These are phyloP conservation scores for Acacia acuminata DNA, from an alignment of 306 rosid species.

Conservation along the genomic window DNA sequence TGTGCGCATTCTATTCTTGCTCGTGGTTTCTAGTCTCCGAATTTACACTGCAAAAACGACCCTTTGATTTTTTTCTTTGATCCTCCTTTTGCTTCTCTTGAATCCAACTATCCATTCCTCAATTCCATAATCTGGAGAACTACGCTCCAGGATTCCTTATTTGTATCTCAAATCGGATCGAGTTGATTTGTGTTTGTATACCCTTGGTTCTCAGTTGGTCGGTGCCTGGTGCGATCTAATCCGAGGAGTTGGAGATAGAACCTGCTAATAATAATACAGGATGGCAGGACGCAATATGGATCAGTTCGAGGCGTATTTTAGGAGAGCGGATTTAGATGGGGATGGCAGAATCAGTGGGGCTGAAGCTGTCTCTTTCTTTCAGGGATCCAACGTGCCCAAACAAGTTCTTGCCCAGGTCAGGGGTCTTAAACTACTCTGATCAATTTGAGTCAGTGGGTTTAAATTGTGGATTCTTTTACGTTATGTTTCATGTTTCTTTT, in stretches of 20 bases:
- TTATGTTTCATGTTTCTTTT: not conserved
- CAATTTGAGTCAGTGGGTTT: not conserved
- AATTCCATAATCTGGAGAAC: slow-evolving; percentile 1
- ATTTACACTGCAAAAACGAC: not conserved
- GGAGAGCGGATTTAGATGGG: slow-evolving; percentile 94
- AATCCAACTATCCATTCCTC: slow-evolving; percentile 19
- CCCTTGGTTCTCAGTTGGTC: not conserved
- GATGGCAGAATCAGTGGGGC: slow-evolving; percentile 95
- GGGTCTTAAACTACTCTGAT: slow-evolving; percentile 29
- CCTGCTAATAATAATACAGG: not conserved
- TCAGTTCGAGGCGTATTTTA: slow-evolving; percentile 77
- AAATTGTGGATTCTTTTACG: not conserved
- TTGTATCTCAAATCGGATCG: slow-evolving; percentile 28
- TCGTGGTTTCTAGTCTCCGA: slow-evolving; percentile 22
- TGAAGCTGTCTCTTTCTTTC: slow-evolving; percentile 87
- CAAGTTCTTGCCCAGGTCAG: slow-evolving; percentile 96
- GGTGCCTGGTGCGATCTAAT: slow-evolving; percentile 32
- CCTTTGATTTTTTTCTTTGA: not conserved
- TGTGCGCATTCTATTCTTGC: not conserved
- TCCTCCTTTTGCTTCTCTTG: not conserved
- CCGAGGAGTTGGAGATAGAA: not conserved
- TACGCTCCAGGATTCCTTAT: not conserved
- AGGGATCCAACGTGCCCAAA: slow-evolving; percentile 81
- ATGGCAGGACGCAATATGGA: slow-evolving; percentile 66
- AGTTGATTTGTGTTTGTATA: slow-evolving; percentile 8